Conservation (phyloP, 176 grass and related monocot species). For the Melocanna baccifera region DNA sequence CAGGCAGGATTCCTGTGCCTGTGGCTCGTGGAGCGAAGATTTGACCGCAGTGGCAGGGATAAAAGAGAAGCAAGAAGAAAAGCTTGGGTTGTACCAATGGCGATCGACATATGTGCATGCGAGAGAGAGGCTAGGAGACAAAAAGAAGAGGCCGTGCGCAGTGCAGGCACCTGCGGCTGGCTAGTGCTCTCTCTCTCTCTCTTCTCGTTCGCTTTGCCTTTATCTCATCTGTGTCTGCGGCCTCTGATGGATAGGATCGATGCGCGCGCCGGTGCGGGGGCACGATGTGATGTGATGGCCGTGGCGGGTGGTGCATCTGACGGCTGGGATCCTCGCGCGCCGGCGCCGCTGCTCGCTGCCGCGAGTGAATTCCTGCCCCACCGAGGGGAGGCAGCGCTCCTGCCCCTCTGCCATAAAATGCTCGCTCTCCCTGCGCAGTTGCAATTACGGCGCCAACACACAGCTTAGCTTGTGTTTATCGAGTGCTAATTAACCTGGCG, state of each 20-base stretch:
- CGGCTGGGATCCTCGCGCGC: neutral
- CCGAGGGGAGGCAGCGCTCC: constrained; percentile 2
- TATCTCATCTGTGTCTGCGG: too few species aligned
- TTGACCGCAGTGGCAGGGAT: too few species aligned
- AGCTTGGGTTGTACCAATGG: too few species aligned
- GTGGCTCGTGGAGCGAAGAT: too few species aligned
- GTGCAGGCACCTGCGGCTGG: too few species aligned
- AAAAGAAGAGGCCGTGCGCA: too few species aligned
- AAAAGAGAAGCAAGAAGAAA: neutral
- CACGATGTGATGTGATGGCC: neutral
- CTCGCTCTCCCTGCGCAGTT: neutral
- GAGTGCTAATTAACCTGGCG: neutral
- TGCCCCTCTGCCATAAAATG: neutral
- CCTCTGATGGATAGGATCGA: neutral
- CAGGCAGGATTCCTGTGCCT: too few species aligned
- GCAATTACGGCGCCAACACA: neutral
- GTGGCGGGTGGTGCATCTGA: neutral
- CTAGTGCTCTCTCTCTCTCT: too few species aligned
- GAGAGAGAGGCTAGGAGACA: too few species aligned
- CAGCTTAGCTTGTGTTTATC: neutral
- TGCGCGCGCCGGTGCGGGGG: neutral
- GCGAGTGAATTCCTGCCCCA: constrained; percentile 10
- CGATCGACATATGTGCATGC: too few species aligned
- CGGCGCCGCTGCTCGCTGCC: too few species aligned
- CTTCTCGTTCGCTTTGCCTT: too few species aligned